phyloP scores from a whole-genome alignment of 768 basidiomycete species.

The Hygrophorus russula region DNA sequence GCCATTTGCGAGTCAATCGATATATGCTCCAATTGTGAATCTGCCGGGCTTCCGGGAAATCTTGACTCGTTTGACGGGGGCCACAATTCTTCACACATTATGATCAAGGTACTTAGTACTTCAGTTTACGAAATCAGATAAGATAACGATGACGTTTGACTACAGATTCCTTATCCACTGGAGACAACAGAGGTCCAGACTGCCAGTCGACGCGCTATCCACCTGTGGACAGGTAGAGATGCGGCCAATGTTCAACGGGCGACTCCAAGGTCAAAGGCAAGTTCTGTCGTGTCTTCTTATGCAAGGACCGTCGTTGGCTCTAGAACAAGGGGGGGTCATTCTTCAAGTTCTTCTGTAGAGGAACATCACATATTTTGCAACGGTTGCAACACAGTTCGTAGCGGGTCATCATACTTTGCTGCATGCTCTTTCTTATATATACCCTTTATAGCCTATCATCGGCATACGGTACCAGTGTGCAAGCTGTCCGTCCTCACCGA shows the following conservation, averaged over 20 bases:
- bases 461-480: constrained; percentile 86
- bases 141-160: background rate
- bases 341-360: constrained; percentile 21
- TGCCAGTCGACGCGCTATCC: constrained; percentile 62
- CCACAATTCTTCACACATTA: constrained; percentile 78
- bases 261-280: constrained; percentile 35
- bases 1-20: constrained; percentile 79
- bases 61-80: constrained; percentile 68
- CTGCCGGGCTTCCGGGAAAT: constrained; percentile 76
- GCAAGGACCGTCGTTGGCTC: constrained; percentile 57
- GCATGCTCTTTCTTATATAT: background rate
- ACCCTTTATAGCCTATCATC: constrained; percentile 44
- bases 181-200: constrained; percentile 62
- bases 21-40: constrained; percentile 82
- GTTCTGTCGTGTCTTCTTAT: constrained; percentile 52
- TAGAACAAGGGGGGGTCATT: constrained; percentile 20
- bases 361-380: constrained; percentile 56
- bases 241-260: constrained; percentile 46
- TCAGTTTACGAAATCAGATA: background rate
- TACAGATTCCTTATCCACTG: constrained; percentile 84
- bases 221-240: constrained; percentile 71
- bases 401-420: background rate
- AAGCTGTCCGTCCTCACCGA: constrained; percentile 70
- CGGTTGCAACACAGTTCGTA: constrained; percentile 44
- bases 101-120: constrained; percentile 68